Base-by-base conservation (phyloP, 1,139 yeast genomes). In the Debaryomycetaceae sp. region DNA sequence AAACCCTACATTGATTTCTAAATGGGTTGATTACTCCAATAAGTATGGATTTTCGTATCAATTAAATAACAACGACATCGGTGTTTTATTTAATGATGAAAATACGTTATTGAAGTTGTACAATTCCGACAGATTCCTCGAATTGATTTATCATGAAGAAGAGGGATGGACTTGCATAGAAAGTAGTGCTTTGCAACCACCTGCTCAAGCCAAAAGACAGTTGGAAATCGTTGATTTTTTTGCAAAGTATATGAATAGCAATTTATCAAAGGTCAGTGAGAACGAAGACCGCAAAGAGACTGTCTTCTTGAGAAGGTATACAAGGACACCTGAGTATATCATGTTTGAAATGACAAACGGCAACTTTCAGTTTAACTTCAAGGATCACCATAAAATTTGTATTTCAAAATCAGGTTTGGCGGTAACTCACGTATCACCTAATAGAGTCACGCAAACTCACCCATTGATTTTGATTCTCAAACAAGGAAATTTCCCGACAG, bases 11-110 rank as follows among this genome's bases (percentile, higher is more conserved):
- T 79, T 87, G 46, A 83, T 92, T 37, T 85, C 95, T 47, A 91
- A 91, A 60, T 94, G 99, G 99, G 98, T 94, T 24, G 98, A 94
- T 61, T 92, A 92, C 60, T 87, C 96, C 32, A 89, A 91, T 66
- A 88, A 87, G 58, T 95, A 91, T 62, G 99, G 99, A 0, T 85
- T 94, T 55, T 87, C 96, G 5, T 92, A 92, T 61, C 96, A 92
- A 60, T 69, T 92, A 41, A 87, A 92, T 28, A 86, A 91, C 41
- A 94, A 89, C 45, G 88, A 87, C 51, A 87, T 88, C 45, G 98
- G 98, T n/a, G 96, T 89, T 7, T 71, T 86, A 43, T 89, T 88
- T 63, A 87, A 87, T 53, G 92, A 87, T 54, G 86, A 87, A 26
- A 82, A 86, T 42, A 84, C 95, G 7, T 78, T 89, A 49, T 72